Base-by-base conservation (phyloP, 345 rosid genomes). In the Aquilaria sinensis region DNA sequence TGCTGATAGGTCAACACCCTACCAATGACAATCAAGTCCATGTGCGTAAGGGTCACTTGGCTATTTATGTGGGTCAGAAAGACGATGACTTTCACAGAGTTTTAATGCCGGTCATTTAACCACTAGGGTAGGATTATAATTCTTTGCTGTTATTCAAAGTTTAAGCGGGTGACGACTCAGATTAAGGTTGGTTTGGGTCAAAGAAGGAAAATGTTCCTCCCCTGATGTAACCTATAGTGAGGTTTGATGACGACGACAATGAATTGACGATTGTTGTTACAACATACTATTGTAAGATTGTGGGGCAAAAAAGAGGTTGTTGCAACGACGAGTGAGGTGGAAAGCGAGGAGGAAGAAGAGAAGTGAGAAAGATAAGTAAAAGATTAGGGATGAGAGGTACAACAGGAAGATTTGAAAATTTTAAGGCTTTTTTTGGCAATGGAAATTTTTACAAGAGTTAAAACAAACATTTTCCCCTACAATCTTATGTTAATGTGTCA, bases 41-140 rank as follows among this genome's bases (percentile, higher is more conserved):
- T 30, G 88, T 90, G 43, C 99, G 97, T 1, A 88, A 73, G 60
- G 97, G 97, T 1, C 76, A 94, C 68, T 62, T 90, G 62, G 96
- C 97, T 12, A 85, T 88, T 4, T 94, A 90, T 74, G 85, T 94
- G 49, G 99, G 97, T 37, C 78, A 82, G 70, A 77, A 83, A 48
- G 95, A 83, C 62, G 84, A 82, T 2, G 97, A 90, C 34, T 81
- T 72, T 71, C 85, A 78, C 51, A 62, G 97, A 62, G 95, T 90
- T 65, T 56, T 88, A 71, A 85, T 94, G 41, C 99, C 99, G 3
- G 86, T 94, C 48, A 81, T 94, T 83, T 65, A 53, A 75, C 37
- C 99, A 88, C 52, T 72, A 80, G 64, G 99, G 99, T 5, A 95
- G 96, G 31, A 85, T 94, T 61, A 90, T 92, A 34, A 90, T 94